phyloP scores from a whole-genome alignment of 805 yeast genomes.

The Yamadazyma takamatsuzukensis region DNA sequence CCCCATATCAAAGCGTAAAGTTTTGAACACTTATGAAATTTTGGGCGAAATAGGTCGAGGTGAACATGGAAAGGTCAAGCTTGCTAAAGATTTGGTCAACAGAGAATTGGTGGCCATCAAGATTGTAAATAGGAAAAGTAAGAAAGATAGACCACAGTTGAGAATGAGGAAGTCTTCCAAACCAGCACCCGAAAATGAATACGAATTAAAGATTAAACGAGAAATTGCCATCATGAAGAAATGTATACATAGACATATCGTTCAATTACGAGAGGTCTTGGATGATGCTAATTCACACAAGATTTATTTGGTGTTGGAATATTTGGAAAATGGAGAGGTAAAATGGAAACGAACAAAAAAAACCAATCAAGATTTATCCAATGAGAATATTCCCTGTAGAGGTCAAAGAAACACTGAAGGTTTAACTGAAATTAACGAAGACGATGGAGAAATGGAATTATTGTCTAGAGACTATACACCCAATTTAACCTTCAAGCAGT shows the following conservation, averaged over 20 bases:
- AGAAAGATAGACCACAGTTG: conserved; percentile 29
- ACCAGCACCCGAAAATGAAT: conserved; percentile 18
- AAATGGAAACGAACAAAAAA: conserved; percentile 54
- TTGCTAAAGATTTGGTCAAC: conserved; percentile 70
- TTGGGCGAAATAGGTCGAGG: conserved; percentile 86
- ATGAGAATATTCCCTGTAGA: conserved; percentile 45
- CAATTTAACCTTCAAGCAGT: conserved; percentile 58
- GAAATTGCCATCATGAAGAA: conserved; percentile 48
- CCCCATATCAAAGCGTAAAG: conserved; percentile 77
- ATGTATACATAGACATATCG: conserved; percentile 42
- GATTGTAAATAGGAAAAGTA: conserved; percentile 70
- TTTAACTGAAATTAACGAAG: conserved; percentile 1
- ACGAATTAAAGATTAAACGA: conserved; percentile 35
- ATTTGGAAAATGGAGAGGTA: conserved; percentile 86
- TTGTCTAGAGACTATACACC: conserved; percentile 44
- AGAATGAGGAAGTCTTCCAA: conserved; percentile 19
- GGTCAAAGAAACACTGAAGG: conserved; percentile 13
- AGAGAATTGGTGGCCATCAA: conserved; percentile 84
- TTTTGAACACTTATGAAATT: conserved; percentile 86
- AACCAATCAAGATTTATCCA: conserved; percentile 12
- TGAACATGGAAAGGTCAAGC: conserved; percentile 97
- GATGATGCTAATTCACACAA: conserved; percentile 83
- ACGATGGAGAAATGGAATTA: conserved; percentile 18
- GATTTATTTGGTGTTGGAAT: conserved; percentile 86
- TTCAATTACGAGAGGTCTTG: conserved; percentile 54